Conservation (phyloP, 1,284 basidiomycete species). For the Schizopora paradoxa region DNA sequence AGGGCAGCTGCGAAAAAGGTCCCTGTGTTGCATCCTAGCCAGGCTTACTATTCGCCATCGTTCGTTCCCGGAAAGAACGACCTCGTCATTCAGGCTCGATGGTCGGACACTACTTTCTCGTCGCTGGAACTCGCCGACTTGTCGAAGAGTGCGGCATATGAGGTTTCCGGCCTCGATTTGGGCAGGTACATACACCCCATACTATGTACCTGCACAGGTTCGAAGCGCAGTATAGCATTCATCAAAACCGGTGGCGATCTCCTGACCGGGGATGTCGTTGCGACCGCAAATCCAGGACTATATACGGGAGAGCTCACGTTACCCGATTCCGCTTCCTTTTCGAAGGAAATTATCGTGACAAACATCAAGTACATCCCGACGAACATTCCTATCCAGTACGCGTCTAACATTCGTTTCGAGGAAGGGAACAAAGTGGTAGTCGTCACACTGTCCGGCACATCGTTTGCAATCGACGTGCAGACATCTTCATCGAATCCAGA, state of each 20-base stretch:
- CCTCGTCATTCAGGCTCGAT: slow-evolving; percentile 57
- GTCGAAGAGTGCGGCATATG: slow-evolving; percentile 37
- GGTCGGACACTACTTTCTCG: slow-evolving; percentile 60
- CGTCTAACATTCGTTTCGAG: slow-evolving; percentile 37
- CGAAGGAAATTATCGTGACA: slow-evolving; percentile 29
- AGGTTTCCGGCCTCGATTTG: slow-evolving; percentile 49
- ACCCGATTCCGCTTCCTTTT: slow-evolving; percentile 29
- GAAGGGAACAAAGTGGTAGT: slow-evolving; percentile 46
- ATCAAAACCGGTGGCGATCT: slow-evolving; percentile 53
- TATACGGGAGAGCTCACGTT: slow-evolving; percentile 56
- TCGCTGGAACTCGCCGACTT: slow-evolving; percentile 60
- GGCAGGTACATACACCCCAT: slow-evolving; percentile 61
- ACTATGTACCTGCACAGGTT: slow-evolving; percentile 41
- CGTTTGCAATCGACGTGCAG: slow-evolving; percentile 54
- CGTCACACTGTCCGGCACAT: slow-evolving; percentile 48
- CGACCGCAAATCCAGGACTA: slow-evolving; percentile 55
- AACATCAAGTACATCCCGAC: slow-evolving; percentile 41
- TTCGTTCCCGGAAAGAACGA: slow-evolving; percentile 49
- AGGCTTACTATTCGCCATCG: slow-evolving; percentile 63
- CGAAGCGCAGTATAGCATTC: slow-evolving; percentile 51
- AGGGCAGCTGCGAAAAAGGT: slow-evolving; percentile 30
- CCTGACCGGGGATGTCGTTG: slow-evolving; percentile 58
- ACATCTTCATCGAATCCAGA: slow-evolving; percentile 39
- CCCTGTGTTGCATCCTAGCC: slow-evolving; percentile 41
- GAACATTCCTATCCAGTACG: slow-evolving; percentile 23